A percentile compares a stretch with the other conserved stretches of the same genome.
Conservation (phyloP, 345 rosid species). For the Punica granatum region DNA sequence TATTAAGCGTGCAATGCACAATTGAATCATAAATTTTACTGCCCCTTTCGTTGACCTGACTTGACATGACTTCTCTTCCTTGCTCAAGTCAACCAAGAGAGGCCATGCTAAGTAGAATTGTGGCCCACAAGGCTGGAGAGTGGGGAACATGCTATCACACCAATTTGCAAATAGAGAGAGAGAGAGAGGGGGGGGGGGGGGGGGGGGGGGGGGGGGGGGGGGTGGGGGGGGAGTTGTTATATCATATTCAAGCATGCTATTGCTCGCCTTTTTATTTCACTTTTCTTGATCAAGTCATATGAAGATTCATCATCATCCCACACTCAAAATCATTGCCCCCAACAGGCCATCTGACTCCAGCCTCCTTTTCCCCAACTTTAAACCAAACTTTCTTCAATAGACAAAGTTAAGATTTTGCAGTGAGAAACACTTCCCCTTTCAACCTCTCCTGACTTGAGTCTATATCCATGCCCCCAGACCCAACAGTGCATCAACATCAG, state of each 20-base stretch:
- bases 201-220: too few species aligned
- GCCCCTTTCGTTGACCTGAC: too few species aligned
- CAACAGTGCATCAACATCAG: background rate
- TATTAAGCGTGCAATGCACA: too few species aligned
- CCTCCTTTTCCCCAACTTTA: conserved; percentile 4
- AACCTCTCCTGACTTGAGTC: background rate
- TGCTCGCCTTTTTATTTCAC: conserved; percentile 6
- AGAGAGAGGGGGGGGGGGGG: background rate
- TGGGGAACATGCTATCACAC: conserved; percentile 1
- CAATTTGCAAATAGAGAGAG: background rate
- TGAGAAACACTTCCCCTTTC: conserved; percentile 3
- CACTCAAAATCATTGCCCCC: conserved; percentile 47
- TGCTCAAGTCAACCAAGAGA: background rate
- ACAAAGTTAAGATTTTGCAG: conserved; percentile 3
- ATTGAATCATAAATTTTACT: too few species aligned
- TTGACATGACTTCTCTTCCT: too few species aligned
- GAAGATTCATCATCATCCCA: conserved; percentile 36
- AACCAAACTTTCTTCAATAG: conserved; percentile 1
- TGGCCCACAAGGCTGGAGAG: background rate
- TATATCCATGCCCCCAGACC: background rate
- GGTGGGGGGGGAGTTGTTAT: background rate
- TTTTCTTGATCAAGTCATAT: background rate
- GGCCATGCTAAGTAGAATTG: background rate
- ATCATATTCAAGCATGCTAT: conserved; percentile 7
- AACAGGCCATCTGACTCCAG: conserved; percentile 11